Conservation (phyloP, 2,329 filamentous ascomycete genomes). For the Fusarium tuaranense region DNA sequence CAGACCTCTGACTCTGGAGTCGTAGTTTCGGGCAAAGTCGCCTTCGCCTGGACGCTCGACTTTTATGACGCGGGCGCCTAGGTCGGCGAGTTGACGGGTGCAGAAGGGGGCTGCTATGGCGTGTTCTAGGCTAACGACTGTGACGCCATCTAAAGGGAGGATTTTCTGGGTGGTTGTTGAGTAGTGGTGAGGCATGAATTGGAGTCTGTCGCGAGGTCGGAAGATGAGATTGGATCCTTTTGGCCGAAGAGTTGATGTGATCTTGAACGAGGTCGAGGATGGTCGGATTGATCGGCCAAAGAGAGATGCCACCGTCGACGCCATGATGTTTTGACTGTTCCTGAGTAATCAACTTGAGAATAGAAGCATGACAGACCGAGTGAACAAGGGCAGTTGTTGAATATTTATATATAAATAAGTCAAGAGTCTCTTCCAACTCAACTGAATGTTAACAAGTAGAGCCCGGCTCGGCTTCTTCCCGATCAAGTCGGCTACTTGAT, state of each 20-base stretch:
- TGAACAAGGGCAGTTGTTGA: not conserved
- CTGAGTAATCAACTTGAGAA: not conserved
- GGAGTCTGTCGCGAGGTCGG: not conserved
- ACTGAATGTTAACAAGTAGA: not conserved
- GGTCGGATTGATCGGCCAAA: not conserved
- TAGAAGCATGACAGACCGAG: not conserved
- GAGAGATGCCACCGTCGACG: not conserved
- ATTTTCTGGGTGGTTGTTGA: not conserved
- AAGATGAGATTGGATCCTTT: not conserved
- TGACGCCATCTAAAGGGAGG: constrained; percentile 54
- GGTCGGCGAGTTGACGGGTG: constrained; percentile 65
- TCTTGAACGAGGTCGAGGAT: not conserved
- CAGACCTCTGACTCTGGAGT: constrained; percentile 61
- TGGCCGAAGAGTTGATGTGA: not conserved
- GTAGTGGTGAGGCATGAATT: not conserved
- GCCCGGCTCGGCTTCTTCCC: not conserved
- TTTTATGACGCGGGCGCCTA: constrained; percentile 67
- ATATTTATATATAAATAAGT: not conserved
- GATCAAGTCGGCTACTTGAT: not conserved
- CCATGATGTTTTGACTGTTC: not conserved
- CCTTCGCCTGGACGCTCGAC: constrained; percentile 63
- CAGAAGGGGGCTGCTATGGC: constrained; percentile 67
- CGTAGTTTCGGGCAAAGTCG: constrained; percentile 65
- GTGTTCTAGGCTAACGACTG: constrained; percentile 65
- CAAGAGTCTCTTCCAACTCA: not conserved